Evolutionary conservation across 345 rosid genomes (phyloP).

Genomic region (Sonneratia alba): DNA sequence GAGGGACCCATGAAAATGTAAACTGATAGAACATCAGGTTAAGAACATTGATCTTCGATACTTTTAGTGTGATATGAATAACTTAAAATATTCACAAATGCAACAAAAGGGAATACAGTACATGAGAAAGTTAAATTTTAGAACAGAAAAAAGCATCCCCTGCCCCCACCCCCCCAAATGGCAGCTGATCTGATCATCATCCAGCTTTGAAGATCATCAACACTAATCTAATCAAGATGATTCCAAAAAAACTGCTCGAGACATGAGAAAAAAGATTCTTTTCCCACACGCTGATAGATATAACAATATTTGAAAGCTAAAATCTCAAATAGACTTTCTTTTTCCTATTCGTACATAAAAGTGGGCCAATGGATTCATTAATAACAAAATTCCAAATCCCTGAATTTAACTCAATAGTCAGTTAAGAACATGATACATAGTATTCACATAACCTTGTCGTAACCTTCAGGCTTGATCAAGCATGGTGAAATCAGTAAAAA

Average conservation of each 20-base stretch:
- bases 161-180: not conserved
- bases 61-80: not conserved
- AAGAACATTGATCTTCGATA: not conserved
- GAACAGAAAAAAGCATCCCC: too few relatives aligned
- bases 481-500: not conserved
- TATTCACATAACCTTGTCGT: not conserved
- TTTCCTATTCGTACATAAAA: not conserved
- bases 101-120: not conserved
- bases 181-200: not conserved
- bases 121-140: not conserved
- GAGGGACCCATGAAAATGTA: not conserved
- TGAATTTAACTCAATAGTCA: not conserved
- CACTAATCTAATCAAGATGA: not conserved
- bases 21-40: not conserved
- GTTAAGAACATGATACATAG: not conserved
- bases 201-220: not conserved
- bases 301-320: not conserved
- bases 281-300: not conserved
- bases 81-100: not conserved
- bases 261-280: not conserved
- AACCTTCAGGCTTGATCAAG: not conserved
- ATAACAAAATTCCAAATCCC: not conserved
- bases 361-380: not conserved
- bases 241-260: not conserved
- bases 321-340: not conserved